Evolutionary conservation across 1,139 yeast species (phyloP).

Genomic region (Pichia sp.): DNA sequence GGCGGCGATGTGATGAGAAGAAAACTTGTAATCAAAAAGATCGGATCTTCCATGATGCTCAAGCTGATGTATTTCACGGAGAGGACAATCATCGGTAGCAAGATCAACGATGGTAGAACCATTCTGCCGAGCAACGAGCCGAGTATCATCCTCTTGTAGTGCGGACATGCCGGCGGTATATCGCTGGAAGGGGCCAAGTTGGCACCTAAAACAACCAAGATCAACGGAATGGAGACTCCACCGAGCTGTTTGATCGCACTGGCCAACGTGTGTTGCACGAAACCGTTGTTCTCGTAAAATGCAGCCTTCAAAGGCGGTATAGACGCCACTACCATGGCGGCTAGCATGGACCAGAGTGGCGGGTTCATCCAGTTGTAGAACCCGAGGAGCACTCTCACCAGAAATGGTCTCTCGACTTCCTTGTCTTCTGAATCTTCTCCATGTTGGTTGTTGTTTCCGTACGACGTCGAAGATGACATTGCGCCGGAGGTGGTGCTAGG

Average conservation of each 20-base stretch:
- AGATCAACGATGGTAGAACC: constrained; percentile 66
- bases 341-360: constrained; percentile 87
- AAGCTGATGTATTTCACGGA: constrained; percentile 61
- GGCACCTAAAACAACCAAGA: constrained; percentile 71
- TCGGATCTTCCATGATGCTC: constrained; percentile 79
- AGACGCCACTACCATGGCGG: constrained; percentile 79
- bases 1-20: constrained; percentile 77
- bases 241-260: constrained; percentile 77
- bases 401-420: constrained; percentile 2
- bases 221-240: constrained; percentile 81
- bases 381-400: constrained; percentile 8
- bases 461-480: not conserved
- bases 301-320: constrained; percentile 62
- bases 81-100: constrained; percentile 64
- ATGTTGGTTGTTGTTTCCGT: not conserved
- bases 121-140: constrained; percentile 72
- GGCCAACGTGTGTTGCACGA: constrained; percentile 73
- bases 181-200: constrained; percentile 65
- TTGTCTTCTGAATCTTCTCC: constrained; percentile 4
- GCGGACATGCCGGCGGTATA: constrained; percentile 59
- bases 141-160: constrained; percentile 54
- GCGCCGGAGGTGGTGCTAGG: not conserved
- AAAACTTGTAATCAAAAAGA: constrained; percentile 71
- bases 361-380: constrained; percentile 64
- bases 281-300: constrained; percentile 61